Evolutionary conservation across 306 rosid genomes (phyloP), one percentile per base, ranked within the genome.

Genomic region (Lupinus albus): DNA sequence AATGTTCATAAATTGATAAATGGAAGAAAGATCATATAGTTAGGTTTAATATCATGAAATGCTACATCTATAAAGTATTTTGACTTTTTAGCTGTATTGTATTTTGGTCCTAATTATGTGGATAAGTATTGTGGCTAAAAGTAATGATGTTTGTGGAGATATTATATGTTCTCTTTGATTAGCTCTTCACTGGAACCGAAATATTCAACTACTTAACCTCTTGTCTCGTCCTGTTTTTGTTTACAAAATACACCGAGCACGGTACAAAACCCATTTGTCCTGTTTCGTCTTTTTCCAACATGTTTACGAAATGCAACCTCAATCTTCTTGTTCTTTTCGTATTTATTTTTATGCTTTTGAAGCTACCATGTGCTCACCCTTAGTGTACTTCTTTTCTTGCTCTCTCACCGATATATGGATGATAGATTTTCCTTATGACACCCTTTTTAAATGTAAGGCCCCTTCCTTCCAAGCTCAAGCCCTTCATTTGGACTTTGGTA

Each of bases 11-110:
- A 59, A 44, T 32, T 45, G 13, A 25, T 42, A 63, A 28, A 28
- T 64, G 11, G 60, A 69, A 61, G 63, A 77, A 64, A 46, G 45
- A 56, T 51, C 16, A 30, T 59, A 15, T 10, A 18, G 21, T 33
- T 14, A 50, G 28, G 49, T 55, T 50, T 54, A 32, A 45, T 10
- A 39, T 30, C n/a, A 47, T 44, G 65, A 41, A 55, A 12, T 52
- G 1, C 69, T 17, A 9, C 3, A 49, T 61, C 39, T 61, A 1
- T 16, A 61, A 51, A 39, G 51, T 42, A 48, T 61, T 71, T 72
- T 12, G 2, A 50, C 32, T 60, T 21, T 41, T 25, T 25, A 25
- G 30, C 30, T 25, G 30, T 33, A 7, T 21, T 55, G 13, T 58
- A 11, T 53, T 25, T 8, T 12, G 33, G 39, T 54, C 18, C 33